Evolutionary conservation across 2,329 filamentous ascomycete species (phyloP).

Genomic region (Penicillium sp.): DNA sequence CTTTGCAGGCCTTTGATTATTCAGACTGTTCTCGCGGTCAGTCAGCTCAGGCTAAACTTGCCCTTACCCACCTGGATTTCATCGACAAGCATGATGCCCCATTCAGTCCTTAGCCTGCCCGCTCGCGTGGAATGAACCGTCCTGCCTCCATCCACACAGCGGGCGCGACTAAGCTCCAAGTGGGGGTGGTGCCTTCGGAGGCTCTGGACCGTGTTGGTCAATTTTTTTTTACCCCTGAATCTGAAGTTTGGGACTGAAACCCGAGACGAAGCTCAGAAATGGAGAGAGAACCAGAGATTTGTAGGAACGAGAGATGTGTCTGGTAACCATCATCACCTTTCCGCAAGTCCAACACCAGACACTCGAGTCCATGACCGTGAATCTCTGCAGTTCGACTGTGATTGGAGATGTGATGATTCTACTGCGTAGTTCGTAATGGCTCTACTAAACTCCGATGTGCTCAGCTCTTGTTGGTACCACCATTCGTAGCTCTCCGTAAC

Average conservation of each 20-base stretch:
- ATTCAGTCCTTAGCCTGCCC: constrained; percentile 17
- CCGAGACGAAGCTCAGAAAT: background rate
- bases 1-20: background rate
- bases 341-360: background rate
- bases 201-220: constrained; percentile 18
- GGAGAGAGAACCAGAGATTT: background rate
- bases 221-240: constrained; percentile 31
- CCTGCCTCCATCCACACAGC: constrained; percentile 13
- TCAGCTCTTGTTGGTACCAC: background rate
- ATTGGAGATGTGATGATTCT: no score
- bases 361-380: background rate
- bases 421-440: no score
- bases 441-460: background rate
- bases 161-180: constrained; percentile 17
- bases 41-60: background rate
- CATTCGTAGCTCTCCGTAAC: background rate
- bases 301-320: background rate
- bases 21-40: background rate
- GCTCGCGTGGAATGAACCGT: constrained; percentile 23
- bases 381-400: background rate
- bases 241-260: constrained; percentile 2
- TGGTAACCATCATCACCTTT: background rate
- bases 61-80: background rate
- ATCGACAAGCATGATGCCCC: constrained; percentile 19
- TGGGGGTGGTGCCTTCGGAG: constrained; percentile 18